Conservation (phyloP, 305 asterid genomes). For the Petunia hybrid region DNA sequence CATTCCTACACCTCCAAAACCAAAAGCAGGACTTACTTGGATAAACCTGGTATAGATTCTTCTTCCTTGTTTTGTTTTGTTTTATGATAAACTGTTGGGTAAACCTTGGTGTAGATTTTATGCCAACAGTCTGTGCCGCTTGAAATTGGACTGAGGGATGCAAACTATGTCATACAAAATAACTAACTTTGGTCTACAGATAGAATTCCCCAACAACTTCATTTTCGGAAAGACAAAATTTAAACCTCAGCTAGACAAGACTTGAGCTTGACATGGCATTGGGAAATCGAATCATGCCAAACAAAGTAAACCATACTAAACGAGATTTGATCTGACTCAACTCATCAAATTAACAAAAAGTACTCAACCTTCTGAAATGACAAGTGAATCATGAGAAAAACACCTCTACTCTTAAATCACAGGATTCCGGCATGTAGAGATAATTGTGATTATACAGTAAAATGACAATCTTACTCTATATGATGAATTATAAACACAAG, state of each 20-base stretch:
- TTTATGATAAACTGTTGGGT: neutral
- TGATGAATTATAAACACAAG: neutral
- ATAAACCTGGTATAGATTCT: neutral
- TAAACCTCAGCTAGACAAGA: neutral
- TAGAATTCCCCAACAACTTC: neutral
- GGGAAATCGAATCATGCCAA: neutral
- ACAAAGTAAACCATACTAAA: neutral
- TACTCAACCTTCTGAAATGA: neutral
- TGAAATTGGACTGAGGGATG: neutral
- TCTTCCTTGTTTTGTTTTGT: too few relatives aligned
- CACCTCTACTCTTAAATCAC: too few relatives aligned
- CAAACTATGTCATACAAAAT: neutral
- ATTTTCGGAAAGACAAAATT: neutral
- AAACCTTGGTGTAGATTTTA: neutral
- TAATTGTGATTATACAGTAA: neutral
- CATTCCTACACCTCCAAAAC: neutral
- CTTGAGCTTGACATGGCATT: neutral
- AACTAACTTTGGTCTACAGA: neutral
- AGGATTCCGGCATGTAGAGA: neutral
- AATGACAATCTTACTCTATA: neutral
- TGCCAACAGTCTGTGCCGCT: neutral
- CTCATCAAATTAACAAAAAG: neutral
- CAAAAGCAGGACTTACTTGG: neutral
- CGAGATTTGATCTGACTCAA: neutral
- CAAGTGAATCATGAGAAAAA: neutral